Conservation (phyloP, 495 filamentous ascomycete species). For the Cairneyella variabilis region DNA sequence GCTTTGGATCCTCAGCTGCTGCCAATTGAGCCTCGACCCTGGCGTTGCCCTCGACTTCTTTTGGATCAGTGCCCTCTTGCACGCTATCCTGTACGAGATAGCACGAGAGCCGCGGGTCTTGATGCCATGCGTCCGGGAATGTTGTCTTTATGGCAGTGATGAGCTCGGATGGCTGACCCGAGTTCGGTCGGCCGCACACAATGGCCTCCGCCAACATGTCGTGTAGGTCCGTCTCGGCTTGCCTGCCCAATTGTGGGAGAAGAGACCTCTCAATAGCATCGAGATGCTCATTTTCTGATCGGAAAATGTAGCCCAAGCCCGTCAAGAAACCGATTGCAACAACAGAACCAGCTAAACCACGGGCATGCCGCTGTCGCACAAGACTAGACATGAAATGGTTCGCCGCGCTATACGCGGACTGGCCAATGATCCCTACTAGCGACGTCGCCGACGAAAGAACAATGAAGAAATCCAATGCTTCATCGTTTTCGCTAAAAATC, state of each 20-base stretch:
- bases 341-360: slow-evolving; percentile 32
- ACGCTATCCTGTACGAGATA: neutral
- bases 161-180: slow-evolving; percentile 8
- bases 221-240: slow-evolving; percentile 54
- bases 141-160: slow-evolving; percentile 18
- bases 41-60: neutral
- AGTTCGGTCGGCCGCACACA: slow-evolving; percentile 17
- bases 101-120: neutral
- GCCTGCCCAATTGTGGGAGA: slow-evolving; percentile 32
- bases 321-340: slow-evolving; percentile 55
- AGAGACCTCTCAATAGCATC: neutral
- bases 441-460: slow-evolving; percentile 45
- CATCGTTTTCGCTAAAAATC: slow-evolving; percentile 29
- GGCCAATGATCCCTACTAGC: slow-evolving; percentile 42
- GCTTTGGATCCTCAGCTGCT: neutral
- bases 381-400: slow-evolving; percentile 43
- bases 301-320: slow-evolving; percentile 48
- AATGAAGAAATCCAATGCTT: slow-evolving; percentile 54
- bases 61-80: neutral
- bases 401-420: slow-evolving; percentile 48
- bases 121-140: neutral
- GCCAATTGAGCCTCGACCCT: neutral
- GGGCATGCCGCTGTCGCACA: slow-evolving; percentile 24
- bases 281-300: neutral
- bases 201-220: slow-evolving; percentile 59